Evolutionary conservation across 768 basidiomycete species (phyloP).

Genomic region (Podaxis carcinomalis): DNA sequence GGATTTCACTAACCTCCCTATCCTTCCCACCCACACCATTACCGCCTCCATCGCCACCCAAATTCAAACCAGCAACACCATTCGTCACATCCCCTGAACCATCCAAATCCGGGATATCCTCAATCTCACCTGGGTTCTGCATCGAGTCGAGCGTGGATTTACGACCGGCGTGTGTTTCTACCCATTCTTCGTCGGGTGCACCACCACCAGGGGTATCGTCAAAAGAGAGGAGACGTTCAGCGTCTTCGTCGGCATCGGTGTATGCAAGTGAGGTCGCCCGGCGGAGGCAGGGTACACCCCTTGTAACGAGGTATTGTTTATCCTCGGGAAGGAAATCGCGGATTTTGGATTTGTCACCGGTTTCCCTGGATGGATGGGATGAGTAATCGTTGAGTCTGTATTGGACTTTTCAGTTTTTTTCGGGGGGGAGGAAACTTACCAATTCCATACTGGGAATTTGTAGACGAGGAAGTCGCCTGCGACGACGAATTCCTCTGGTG

Average conservation of each 20-base stretch:
- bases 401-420: no score
- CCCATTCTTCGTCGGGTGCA: slow-evolving; percentile 84
- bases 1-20: slow-evolving; percentile 95
- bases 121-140: slow-evolving; percentile 73
- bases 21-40: slow-evolving; percentile 32
- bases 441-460: slow-evolving; percentile 98
- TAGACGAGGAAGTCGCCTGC: slow-evolving; percentile 96
- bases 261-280: slow-evolving; percentile 90
- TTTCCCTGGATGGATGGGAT: slow-evolving; percentile 59
- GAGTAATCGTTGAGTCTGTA: no score
- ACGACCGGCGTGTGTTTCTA: slow-evolving; percentile 92
- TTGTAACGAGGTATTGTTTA: slow-evolving; percentile 95
- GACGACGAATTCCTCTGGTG: slow-evolving; percentile 91
- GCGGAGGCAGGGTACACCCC: slow-evolving; percentile 94
- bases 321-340: slow-evolving; percentile 92
- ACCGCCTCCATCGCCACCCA: slow-evolving; percentile 29
- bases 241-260: slow-evolving; percentile 95
- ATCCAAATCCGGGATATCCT: slow-evolving; percentile 66
- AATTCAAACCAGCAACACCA: slow-evolving; percentile 41
- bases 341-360: slow-evolving; percentile 79
- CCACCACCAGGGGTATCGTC: slow-evolving; percentile 47
- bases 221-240: slow-evolving; percentile 86
- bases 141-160: slow-evolving; percentile 47
- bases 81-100: slow-evolving; percentile 38
- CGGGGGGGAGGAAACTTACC: slow-evolving; percentile 46